Evolutionary conservation across 352 stramenopile species (phyloP).

Genomic region (Phytophthora pseudosyringae): DNA sequence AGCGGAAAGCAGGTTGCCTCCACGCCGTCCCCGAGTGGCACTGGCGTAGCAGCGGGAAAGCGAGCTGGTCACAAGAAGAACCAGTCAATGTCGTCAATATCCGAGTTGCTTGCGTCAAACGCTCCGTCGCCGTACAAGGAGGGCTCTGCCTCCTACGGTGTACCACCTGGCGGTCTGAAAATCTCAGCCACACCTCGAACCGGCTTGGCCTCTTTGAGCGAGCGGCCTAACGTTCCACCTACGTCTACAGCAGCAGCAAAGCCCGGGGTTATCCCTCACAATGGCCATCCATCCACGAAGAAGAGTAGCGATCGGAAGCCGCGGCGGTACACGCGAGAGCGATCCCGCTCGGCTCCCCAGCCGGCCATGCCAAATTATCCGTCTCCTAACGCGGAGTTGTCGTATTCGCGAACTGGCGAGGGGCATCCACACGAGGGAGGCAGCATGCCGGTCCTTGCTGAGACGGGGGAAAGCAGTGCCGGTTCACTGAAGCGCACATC

Average conservation of each 20-base stretch:
- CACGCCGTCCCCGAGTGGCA: slow-evolving; percentile 34
- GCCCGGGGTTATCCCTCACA: slow-evolving; percentile 6
- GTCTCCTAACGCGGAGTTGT: slow-evolving; percentile 16
- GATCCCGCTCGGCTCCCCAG: slow-evolving; percentile 69
- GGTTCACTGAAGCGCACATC: slow-evolving; percentile 40
- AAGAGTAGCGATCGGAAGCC: slow-evolving; percentile 38
- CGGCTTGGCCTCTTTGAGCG: slow-evolving; percentile 72
- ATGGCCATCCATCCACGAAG: slow-evolving; percentile 12
- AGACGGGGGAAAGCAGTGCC: slow-evolving; percentile 24
- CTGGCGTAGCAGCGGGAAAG: slow-evolving; percentile 48
- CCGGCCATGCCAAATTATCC: slow-evolving; percentile 28
- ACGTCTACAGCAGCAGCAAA: slow-evolving; percentile 21
- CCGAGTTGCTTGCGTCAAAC: slow-evolving; percentile 73
- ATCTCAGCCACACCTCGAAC: slow-evolving; percentile 67
- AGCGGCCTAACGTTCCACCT: slow-evolving; percentile 49
- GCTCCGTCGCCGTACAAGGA: slow-evolving; percentile 70
- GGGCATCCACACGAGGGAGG: slow-evolving; percentile 21
- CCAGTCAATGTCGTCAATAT: slow-evolving; percentile 90
- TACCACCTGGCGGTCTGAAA: slow-evolving; percentile 43
- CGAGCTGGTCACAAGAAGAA: slow-evolving; percentile 88
- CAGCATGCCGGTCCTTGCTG: slow-evolving; percentile 28
- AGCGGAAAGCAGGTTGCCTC: slow-evolving; percentile 39
- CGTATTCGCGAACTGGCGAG: slow-evolving; percentile 24
- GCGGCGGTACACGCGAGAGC: slow-evolving; percentile 47
- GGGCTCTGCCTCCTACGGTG: slow-evolving; percentile 43